These are phyloP conservation scores for Porphyra umbilicalis DNA, from an alignment of 31 red algal species.

Conservation along the genomic window DNA sequence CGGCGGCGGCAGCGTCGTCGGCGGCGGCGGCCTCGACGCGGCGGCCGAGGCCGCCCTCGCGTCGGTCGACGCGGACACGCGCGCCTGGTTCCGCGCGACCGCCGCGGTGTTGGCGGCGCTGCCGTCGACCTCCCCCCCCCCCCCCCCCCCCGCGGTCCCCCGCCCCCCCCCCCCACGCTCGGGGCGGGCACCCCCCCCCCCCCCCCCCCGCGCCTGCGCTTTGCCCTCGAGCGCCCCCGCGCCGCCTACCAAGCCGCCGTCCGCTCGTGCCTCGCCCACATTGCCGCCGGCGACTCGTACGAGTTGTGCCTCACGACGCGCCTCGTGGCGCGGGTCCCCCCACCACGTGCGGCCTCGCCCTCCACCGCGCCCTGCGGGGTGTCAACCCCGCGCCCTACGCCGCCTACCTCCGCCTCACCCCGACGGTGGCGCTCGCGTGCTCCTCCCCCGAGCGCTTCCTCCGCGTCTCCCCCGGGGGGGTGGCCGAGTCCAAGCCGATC, in stretches of 20 bases:
- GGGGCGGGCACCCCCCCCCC: not conserved
- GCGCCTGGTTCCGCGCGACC: not conserved
- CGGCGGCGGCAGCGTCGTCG: no score
- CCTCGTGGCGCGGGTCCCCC: slow-evolving; percentile 24
- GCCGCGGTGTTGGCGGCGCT: not conserved
- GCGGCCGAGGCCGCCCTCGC: not conserved
- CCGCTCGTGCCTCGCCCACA: slow-evolving; percentile 38
- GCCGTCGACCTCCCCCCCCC: not conserved
- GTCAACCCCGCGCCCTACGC: slow-evolving; percentile 86
- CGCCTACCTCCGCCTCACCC: slow-evolving; percentile 47
- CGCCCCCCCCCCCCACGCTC: not conserved
- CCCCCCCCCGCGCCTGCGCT: slow-evolving; percentile 12
- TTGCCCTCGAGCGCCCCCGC: slow-evolving; percentile 37
- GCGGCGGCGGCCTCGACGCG: not conserved
- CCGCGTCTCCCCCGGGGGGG: slow-evolving; percentile 24
- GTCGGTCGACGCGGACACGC: not conserved
- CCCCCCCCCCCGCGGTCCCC: not conserved
- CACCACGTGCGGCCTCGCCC: slow-evolving; percentile 21
- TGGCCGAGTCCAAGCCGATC: slow-evolving; percentile 82
- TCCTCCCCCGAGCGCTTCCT: slow-evolving; percentile 92
- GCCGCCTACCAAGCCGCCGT: slow-evolving; percentile 61
- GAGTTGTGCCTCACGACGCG: slow-evolving; percentile 95
- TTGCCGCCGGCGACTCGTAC: slow-evolving; percentile 75
- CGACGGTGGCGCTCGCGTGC: slow-evolving; percentile 59
- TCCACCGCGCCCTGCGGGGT: slow-evolving; percentile 57